These are phyloP conservation scores for Cercospora zeina DNA, from an alignment of 2,329 filamentous ascomycete genomes.

Conservation along the genomic window DNA sequence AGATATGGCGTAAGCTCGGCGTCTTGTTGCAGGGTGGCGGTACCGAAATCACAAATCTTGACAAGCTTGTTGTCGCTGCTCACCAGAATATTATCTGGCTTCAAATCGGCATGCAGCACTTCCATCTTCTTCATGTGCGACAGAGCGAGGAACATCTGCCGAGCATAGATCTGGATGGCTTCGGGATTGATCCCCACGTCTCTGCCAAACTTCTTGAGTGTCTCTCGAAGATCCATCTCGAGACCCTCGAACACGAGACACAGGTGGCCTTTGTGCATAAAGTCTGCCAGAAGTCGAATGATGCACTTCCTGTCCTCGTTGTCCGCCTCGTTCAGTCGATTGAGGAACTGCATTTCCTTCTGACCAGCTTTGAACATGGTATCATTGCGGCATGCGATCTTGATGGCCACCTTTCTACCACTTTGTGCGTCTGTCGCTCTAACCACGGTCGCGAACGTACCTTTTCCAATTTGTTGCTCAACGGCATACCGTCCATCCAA, in stretches of 20 bases:
- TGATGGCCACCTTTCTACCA: constrained; percentile 78
- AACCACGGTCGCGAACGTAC: constrained; percentile 96
- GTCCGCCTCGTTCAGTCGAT: constrained; percentile 82
- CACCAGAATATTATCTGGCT: constrained; percentile 94
- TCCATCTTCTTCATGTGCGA: constrained; percentile 87
- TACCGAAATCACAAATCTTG: constrained; percentile 95
- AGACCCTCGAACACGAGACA: constrained; percentile 98
- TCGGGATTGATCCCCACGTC: constrained; percentile 88
- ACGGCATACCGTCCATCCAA: constrained; percentile 88
- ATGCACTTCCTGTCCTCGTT: constrained; percentile 88
- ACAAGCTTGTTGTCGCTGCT: constrained; percentile 80
- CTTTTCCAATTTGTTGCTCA: constrained; percentile 81
- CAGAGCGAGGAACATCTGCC: constrained; percentile 90
- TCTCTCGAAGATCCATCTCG: constrained; percentile 85
- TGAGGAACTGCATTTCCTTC: constrained; percentile 90
- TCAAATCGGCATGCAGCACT: constrained; percentile 92
- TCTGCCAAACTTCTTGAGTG: constrained; percentile 92
- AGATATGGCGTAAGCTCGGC: constrained; percentile 93
- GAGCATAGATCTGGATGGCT: constrained; percentile 84
- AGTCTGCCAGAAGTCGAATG: constrained; percentile 80
- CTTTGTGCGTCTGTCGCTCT: constrained; percentile 76
- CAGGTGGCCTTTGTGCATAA: constrained; percentile 91
- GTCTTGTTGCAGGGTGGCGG: constrained; percentile 88
- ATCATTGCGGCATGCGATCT: constrained; percentile 93
- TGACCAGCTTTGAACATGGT: constrained; percentile 75